Evolutionary conservation across 257 asterid species (phyloP).

Genomic region (Solanum neorickii): DNA sequence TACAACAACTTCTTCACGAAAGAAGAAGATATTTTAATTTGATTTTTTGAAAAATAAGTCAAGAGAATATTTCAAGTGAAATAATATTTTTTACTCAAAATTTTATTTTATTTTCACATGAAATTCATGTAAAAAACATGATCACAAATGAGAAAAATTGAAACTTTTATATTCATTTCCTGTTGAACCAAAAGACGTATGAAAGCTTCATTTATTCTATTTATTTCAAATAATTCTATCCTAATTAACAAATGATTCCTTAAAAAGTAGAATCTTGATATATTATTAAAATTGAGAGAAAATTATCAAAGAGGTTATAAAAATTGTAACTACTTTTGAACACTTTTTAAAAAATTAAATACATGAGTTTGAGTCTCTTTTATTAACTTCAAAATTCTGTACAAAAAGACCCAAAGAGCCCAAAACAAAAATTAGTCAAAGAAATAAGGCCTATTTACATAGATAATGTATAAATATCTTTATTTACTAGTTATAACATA

Average conservation of each 20-base stretch:
- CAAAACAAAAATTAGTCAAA: too few species aligned
- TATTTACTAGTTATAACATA: too few species aligned
- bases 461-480: too few species aligned
- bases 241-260: not conserved
- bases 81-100: not conserved
- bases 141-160: not conserved
- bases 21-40: not conserved
- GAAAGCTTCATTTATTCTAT: not conserved
- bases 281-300: not conserved
- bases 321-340: too few species aligned
- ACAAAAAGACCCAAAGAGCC: too few species aligned
- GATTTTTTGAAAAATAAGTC: not conserved
- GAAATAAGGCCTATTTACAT: too few species aligned
- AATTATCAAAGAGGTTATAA: too few species aligned
- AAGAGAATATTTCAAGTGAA: not conserved
- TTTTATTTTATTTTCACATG: not conserved
- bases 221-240: not conserved
- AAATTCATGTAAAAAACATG: not conserved
- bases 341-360: too few species aligned
- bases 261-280: not conserved
- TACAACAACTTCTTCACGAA: too few species aligned
- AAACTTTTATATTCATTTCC: not conserved
- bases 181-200: not conserved
- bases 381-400: too few species aligned
- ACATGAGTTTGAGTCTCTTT: too few species aligned